Evolutionary conservation across 176 grass and related monocot genomes (phyloP).

Genomic region (Triticum dicoccoides): DNA sequence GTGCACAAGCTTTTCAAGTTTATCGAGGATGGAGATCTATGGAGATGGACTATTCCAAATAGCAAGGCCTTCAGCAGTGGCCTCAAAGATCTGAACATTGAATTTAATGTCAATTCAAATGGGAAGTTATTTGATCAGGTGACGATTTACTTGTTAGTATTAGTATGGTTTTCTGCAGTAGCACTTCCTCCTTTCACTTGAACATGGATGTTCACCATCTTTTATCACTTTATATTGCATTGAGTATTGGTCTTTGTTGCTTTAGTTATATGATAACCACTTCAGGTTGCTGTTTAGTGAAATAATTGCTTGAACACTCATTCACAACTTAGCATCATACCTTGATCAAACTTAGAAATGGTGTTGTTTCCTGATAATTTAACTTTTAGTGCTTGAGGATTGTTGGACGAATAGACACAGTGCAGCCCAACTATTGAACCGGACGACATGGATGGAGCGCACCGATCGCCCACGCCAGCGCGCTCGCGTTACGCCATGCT

Average conservation of each 20-base stretch:
- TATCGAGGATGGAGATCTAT: constrained; percentile 90
- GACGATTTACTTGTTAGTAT: constrained; percentile 10
- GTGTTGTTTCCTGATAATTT: not conserved
- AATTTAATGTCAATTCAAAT: constrained; percentile 78
- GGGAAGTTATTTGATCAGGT: constrained; percentile 76
- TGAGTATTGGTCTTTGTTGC: not conserved
- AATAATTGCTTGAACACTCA: not conserved
- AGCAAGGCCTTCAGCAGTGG: constrained; percentile 92
- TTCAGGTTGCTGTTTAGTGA: not conserved
- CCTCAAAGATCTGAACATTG: constrained; percentile 73
- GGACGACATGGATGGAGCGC: not conserved
- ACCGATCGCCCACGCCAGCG: not conserved
- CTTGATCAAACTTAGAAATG: not conserved
- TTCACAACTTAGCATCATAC: not conserved
- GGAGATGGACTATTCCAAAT: constrained; percentile 69
- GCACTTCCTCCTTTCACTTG: not conserved
- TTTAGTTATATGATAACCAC: not conserved
- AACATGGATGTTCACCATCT: not conserved
- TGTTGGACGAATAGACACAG: not conserved
- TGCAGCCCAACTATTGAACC: not conserved
- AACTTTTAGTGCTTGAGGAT: not conserved
- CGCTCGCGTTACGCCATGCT: not conserved
- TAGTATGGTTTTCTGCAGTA: not conserved
- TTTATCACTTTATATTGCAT: not conserved
- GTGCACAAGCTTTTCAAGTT: constrained; percentile 78